A percentile compares a stretch with the other conserved stretches of the same genome.
Conservation (phyloP, 495 filamentous ascomycete species). For the Mytilinidion resinicola region DNA sequence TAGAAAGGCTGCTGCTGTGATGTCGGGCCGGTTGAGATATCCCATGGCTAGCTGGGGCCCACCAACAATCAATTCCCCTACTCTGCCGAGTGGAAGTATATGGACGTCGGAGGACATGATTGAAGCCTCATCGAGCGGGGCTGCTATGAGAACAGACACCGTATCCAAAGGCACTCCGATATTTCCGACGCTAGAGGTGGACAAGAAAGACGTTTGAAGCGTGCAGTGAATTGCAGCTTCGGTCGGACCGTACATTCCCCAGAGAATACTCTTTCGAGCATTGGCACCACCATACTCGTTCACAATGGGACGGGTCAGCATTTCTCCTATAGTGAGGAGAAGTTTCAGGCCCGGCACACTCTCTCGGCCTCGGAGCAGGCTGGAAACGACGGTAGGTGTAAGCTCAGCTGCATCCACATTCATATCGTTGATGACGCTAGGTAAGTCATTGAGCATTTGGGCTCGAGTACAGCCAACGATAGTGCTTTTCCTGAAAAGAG, state of each 20-base stretch:
- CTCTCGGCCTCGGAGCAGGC: constrained; percentile 53
- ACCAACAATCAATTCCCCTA: constrained; percentile 78
- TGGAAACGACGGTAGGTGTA: constrained; percentile 72
- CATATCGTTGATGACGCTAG: constrained; percentile 53
- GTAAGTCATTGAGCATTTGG: constrained; percentile 63
- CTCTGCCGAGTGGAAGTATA: constrained; percentile 56
- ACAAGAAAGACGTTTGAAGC: constrained; percentile 43
- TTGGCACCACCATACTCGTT: constrained; percentile 58
- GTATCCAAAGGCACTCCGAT: constrained; percentile 70
- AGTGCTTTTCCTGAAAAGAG: constrained; percentile 61
- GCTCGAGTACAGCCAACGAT: constrained; percentile 61
- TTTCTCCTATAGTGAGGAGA: constrained; percentile 80
- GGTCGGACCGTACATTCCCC: constrained; percentile 84
- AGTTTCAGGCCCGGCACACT: constrained; percentile 55
- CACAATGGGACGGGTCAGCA: constrained; percentile 67
- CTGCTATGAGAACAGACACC: constrained; percentile 66
- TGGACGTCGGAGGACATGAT: constrained; percentile 16
- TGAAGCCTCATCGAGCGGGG: constrained; percentile 19
- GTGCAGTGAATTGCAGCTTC: constrained; percentile 79
- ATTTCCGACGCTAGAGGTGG: constrained; percentile 49
- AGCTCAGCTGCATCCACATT: constrained; percentile 74
- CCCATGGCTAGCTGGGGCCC: constrained; percentile 71
- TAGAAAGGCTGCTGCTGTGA: constrained; percentile 67
- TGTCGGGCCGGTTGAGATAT: constrained; percentile 76
- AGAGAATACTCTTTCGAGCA: constrained; percentile 48